phyloP scores from a whole-genome alignment of 495 filamentous ascomycete genomes.

The Hypoxylon lenormandii region DNA sequence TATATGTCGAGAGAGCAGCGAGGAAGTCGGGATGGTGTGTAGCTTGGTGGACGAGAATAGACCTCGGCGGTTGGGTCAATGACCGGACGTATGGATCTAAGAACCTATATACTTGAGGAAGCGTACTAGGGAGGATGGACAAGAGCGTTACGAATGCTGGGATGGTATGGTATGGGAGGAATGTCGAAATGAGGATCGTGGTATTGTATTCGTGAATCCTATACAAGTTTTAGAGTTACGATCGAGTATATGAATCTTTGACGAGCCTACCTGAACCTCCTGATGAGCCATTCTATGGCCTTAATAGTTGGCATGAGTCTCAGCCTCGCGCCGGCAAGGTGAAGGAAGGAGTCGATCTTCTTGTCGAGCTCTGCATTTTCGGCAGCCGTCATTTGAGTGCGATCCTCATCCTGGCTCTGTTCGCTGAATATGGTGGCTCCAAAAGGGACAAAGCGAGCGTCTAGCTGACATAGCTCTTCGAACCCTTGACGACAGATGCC shows the following conservation, averaged over 20 bases:
- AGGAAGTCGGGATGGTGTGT: slow-evolving; percentile 78
- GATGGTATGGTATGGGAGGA: slow-evolving; percentile 89
- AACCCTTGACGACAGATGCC: slow-evolving; percentile 88
- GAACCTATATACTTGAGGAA: slow-evolving; percentile 82
- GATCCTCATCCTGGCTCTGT: slow-evolving; percentile 87
- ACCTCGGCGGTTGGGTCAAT: slow-evolving; percentile 77
- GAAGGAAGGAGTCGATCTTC: slow-evolving; percentile 82
- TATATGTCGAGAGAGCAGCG: slow-evolving; percentile 76
- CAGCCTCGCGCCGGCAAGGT: slow-evolving; percentile 77
- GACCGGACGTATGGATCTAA: slow-evolving; percentile 84
- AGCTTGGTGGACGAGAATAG: slow-evolving; percentile 81
- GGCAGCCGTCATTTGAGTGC: slow-evolving; percentile 79
- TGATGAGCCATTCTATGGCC: slow-evolving; percentile 91
- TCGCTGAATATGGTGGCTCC: slow-evolving; percentile 83
- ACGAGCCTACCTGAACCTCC: slow-evolving; percentile 79
- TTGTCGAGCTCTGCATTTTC: slow-evolving; percentile 85
- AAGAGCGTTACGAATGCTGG: slow-evolving; percentile 83
- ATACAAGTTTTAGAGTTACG: slow-evolving; percentile 51
- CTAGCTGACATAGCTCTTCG: slow-evolving; percentile 86
- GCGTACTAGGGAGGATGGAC: slow-evolving; percentile 77
- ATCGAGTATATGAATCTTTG: not conserved
- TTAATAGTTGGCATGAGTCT: slow-evolving; percentile 86
- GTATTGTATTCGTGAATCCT: slow-evolving; percentile 94
- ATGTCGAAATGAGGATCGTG: slow-evolving; percentile 79
- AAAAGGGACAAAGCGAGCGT: slow-evolving; percentile 77